phyloP scores from a whole-genome alignment of 2,329 filamentous ascomycete species.

The Clarireedia paspali region DNA sequence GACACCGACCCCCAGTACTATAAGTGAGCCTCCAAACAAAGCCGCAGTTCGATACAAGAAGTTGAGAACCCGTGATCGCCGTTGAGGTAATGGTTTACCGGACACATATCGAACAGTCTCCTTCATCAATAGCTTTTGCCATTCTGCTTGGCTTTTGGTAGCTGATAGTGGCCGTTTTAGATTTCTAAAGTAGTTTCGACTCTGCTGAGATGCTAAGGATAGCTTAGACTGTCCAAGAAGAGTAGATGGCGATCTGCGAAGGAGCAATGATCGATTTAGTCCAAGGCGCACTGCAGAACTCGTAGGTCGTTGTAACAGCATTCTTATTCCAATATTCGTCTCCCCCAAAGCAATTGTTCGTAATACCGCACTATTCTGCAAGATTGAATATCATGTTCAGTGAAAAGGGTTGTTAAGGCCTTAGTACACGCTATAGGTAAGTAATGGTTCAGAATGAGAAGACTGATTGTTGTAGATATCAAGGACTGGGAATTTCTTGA shows the following conservation, averaged over 20 bases:
- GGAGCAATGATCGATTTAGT: neutral
- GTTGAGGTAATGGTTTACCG: conserved; percentile 44
- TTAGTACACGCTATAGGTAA: neutral
- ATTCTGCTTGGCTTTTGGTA: conserved; percentile 3
- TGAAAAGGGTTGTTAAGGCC: neutral
- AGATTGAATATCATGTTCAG: conserved; percentile 7
- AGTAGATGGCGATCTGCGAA: conserved; percentile 1
- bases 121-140: conserved; percentile 4
- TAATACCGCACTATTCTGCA: neutral
- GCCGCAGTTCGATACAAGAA: conserved; percentile 65
- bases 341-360: neutral
- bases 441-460: neutral
- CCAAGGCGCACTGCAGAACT: conserved; percentile 16
- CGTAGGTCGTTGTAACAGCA: conserved; percentile 20
- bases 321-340: conserved; percentile 5
- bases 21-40: conserved; percentile 66
- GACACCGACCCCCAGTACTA: conserved; percentile 61
- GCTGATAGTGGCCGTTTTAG: neutral
- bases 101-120: conserved; percentile 33
- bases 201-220: neutral
- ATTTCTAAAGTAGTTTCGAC: neutral
- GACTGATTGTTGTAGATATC: neutral
- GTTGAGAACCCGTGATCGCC: conserved; percentile 41
- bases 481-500: neutral
- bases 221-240: neutral